phyloP scores from a whole-genome alignment of 2,329 filamentous ascomycete species.

The Amesomyces nigricolor region DNA sequence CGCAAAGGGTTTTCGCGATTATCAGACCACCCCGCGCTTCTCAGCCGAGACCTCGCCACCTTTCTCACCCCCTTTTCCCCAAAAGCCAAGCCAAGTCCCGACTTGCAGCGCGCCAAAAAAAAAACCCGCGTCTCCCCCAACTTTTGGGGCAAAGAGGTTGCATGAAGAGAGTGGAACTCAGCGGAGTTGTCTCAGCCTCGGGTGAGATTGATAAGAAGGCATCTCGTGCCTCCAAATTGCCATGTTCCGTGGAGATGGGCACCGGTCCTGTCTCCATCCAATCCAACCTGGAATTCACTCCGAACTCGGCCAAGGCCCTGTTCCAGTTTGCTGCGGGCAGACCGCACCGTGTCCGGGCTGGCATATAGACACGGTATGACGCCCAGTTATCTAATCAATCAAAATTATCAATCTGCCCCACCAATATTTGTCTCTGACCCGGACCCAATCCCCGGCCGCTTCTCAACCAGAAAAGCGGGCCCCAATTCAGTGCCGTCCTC shows the following conservation, averaged over 20 bases:
- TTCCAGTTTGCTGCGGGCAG: background rate
- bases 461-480: background rate
- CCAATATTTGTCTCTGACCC: background rate
- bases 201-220: background rate
- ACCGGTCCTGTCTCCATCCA: background rate
- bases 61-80: background rate
- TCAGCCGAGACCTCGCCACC: background rate
- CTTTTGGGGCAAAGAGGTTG: background rate
- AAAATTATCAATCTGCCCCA: conserved; percentile 28
- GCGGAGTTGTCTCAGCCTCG: conserved; percentile 4
- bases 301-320: conserved; percentile 19
- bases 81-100: background rate
- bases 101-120: background rate
- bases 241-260: background rate
- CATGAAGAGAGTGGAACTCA: background rate
- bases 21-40: conserved; percentile 1
- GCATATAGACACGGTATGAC: conserved; percentile 18
- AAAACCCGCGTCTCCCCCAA: too few species aligned
- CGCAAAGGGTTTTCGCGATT: background rate
- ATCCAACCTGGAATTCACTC: conserved; percentile 3
- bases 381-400: conserved; percentile 26
- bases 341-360: conserved; percentile 10
- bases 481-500: too few species aligned
- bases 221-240: background rate
- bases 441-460: background rate